Evolutionary conservation across 345 rosid species (phyloP).

Genomic region (Laguncularia racemosa): DNA sequence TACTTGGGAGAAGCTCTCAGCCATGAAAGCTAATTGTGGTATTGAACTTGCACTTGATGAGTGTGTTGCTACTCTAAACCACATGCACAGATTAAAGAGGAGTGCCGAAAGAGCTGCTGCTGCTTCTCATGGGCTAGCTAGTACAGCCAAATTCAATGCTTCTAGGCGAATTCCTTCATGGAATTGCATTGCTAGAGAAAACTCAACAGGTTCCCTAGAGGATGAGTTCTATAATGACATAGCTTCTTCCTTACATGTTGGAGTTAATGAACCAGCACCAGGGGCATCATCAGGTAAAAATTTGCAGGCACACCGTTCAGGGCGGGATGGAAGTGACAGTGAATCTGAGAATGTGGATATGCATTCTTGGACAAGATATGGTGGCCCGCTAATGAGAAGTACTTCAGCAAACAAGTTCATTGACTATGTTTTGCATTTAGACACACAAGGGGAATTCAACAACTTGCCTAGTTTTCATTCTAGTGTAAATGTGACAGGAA

Average conservation of each 20-base stretch:
- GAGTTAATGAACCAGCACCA: constrained; percentile 26
- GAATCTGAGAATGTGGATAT: constrained; percentile 68
- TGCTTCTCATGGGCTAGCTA: constrained; percentile 47
- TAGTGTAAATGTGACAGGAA: constrained; percentile 25
- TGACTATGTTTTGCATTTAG: constrained; percentile 70
- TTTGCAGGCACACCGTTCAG: constrained; percentile 22
- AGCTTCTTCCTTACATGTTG: constrained; percentile 35
- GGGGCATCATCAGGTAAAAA: constrained; percentile 37
- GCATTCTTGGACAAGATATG: constrained; percentile 90
- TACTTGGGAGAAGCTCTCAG: constrained; percentile 99
- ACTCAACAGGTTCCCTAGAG: constrained; percentile 89
- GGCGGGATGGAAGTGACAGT: constrained; percentile 78
- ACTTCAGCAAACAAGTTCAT: constrained; percentile 75
- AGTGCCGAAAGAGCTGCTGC: constrained; percentile 92
- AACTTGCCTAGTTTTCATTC: constrained; percentile 40
- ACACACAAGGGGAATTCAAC: constrained; percentile 39
- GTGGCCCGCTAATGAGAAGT: constrained; percentile 97
- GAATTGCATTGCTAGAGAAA: constrained; percentile 93
- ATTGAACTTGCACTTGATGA: constrained; percentile 98
- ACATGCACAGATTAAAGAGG: constrained; percentile 89
- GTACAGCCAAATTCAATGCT: constrained; percentile 56
- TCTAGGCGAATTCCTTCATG: constrained; percentile 94
- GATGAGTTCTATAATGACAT: constrained; percentile 45
- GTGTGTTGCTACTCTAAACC: constrained; percentile 89
- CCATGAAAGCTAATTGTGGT: constrained; percentile 91